Base-by-base conservation (phyloP, 2,329 filamentous ascomycete species). In the Acrodontium crateriforme region DNA sequence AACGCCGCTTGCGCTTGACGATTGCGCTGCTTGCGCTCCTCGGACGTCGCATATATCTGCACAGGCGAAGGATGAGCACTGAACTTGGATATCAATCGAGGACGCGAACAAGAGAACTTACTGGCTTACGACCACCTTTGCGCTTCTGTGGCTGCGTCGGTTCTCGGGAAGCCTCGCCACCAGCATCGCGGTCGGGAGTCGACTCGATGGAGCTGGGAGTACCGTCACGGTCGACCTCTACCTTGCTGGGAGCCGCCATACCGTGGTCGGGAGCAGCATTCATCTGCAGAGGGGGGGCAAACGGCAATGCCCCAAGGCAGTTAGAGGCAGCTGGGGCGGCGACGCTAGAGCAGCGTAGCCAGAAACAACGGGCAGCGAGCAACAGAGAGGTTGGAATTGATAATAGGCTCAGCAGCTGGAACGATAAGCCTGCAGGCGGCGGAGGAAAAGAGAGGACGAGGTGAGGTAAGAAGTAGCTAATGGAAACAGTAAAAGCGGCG, bases 1-100 rank as follows among this genome's bases (percentile, higher is more conserved):
- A 98, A 98, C 32, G 89, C 89, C 30, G 89, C 89, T 60, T 98
- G 89, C 25, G 89, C 89, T 62, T 95, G 89, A 45, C 89, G 69
- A 53, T 98, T 98, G 41, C 89, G 74, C 60, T 95, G 89, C 63
- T 98, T 95, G 49, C 89, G 77, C 60, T 98, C 89, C 58, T 98
- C 89, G 8, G 89, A 95, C 18, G 89, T 98, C 30, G 89, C 89
- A 67, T 98, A 98, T 40, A 94, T 94, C 87, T 94, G 37, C 22
- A n/a, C n/a, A n/a, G n/a, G n/a, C n/a, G n/a, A n/a, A n/a, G n/a
- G n/a, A n/a, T n/a, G n/a, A n/a, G n/a, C n/a, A n/a, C n/a, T n/a
- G n/a, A n/a, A n/a, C n/a, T n/a, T n/a, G n/a, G n/a, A n/a, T n/a
- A n/a, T n/a, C n/a, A n/a, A n/a, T n/a, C n/a, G n/a, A n/a, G n/a